Conservation (phyloP, 495 filamentous ascomycete species). For the Parathielavia hyrcaniae region DNA sequence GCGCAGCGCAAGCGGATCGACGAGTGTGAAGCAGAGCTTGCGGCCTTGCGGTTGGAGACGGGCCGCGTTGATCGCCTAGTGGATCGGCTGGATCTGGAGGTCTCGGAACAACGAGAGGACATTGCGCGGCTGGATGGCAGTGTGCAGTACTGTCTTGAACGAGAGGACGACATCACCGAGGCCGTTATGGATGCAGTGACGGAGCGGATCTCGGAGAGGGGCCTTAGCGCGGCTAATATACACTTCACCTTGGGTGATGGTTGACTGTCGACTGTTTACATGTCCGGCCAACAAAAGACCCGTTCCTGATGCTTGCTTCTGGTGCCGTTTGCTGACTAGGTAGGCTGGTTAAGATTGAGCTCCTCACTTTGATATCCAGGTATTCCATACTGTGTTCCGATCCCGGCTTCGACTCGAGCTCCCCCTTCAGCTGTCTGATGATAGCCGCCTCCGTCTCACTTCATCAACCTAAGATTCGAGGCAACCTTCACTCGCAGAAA, state of each 20-base stretch:
- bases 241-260: not conserved
- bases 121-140: not conserved
- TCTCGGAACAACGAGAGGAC: not conserved
- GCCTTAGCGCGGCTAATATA: not conserved
- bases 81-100: not conserved
- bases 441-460: no score
- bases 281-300: no score
- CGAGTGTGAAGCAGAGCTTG: not conserved
- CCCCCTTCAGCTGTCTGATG: no score
- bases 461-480: no score
- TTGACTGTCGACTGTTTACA: no score
- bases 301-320: no score
- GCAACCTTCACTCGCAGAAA: no score
- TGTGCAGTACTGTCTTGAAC: not conserved
- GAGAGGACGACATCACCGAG: not conserved
- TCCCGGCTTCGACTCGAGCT: no score
- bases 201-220: not conserved
- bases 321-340: no score
- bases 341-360: no score
- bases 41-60: not conserved
- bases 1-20: slow-evolving; percentile 1
- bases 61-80: not conserved
- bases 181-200: not conserved
- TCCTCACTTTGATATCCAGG: no score
- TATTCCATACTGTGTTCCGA: no score